Evolutionary conservation across 176 grass and related monocot species (phyloP).

Genomic region (Juncus inflexus): DNA sequence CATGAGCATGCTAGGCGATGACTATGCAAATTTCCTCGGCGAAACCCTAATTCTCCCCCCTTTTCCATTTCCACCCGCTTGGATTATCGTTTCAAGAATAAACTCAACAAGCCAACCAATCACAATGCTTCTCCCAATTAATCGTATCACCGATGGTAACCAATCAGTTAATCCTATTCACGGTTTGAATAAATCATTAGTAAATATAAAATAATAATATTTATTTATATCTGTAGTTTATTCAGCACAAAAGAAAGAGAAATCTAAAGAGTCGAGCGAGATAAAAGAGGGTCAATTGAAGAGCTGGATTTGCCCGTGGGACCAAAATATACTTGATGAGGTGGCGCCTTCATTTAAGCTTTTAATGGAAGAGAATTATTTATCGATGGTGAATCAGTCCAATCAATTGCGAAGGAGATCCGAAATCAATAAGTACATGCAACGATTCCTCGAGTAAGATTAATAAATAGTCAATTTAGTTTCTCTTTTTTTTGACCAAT

Average conservation of each 20-base stretch:
- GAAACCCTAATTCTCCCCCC: constrained; percentile 46
- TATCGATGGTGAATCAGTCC: constrained; percentile 43
- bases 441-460: constrained; percentile 53
- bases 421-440: constrained; percentile 57
- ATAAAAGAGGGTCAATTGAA: constrained; percentile 16
- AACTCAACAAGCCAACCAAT: no score
- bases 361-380: constrained; percentile 63
- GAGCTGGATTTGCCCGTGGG: constrained; percentile 80
- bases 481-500: not conserved
- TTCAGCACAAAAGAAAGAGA: constrained; percentile 1
- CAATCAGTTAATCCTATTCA: constrained; percentile 35
- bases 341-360: constrained; percentile 64
- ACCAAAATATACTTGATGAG: constrained; percentile 44
- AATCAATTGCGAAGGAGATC: constrained; percentile 46
- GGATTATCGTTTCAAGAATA: constrained; percentile 45
- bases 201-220: no score
- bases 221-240: no score
- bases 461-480: not conserved
- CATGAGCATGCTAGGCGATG: constrained; percentile 72
- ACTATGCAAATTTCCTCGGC: constrained; percentile 53
- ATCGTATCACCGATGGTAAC: constrained; percentile 8
- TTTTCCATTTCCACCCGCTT: constrained; percentile 40
- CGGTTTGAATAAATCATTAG: constrained; percentile 43
- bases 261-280: not conserved
- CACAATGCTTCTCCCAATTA: not conserved